These are phyloP conservation scores for Rhizophora mangle DNA, from an alignment of 345 rosid genomes.

Conservation along the genomic window DNA sequence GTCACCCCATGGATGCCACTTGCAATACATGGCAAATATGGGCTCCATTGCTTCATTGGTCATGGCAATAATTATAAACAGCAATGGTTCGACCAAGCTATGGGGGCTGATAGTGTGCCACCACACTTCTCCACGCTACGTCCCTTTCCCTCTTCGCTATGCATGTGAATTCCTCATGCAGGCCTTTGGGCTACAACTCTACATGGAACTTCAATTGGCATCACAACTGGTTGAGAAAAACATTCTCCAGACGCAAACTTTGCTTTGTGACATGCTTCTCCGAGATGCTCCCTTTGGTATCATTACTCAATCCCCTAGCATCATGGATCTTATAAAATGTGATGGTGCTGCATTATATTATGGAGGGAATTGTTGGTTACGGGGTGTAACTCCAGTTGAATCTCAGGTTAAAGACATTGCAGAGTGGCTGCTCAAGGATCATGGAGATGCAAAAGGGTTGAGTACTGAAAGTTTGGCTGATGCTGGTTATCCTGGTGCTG, in stretches of 20 bases:
- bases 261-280: conserved; percentile 81
- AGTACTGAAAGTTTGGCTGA: conserved; percentile 70
- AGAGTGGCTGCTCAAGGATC: conserved; percentile 56
- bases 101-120: conserved; percentile 95
- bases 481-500: conserved; percentile 69
- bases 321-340: conserved; percentile 87
- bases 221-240: conserved; percentile 63
- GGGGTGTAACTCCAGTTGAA: conserved; percentile 78
- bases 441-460: conserved; percentile 69
- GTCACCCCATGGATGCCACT: conserved; percentile 70
- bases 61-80: conserved; percentile 53
- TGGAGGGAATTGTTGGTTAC: conserved; percentile 57
- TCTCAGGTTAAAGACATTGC: conserved; percentile 61
- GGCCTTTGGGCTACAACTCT: conserved; percentile 73
- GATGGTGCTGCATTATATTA: conserved; percentile 82
- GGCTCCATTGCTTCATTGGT: conserved; percentile 75
- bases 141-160: conserved; percentile 72
- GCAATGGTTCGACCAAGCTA: conserved; percentile 52
- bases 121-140: conserved; percentile 60
- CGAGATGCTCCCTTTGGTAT: conserved; percentile 67
- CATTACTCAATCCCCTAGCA: conserved; percentile 78
- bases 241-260: conserved; percentile 59
- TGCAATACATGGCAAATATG: conserved; percentile 81
- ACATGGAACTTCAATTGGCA: conserved; percentile 72
- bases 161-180: conserved; percentile 87